Base-by-base conservation (phyloP, 495 filamentous ascomycete genomes). In the Penicillium pancosmium region DNA sequence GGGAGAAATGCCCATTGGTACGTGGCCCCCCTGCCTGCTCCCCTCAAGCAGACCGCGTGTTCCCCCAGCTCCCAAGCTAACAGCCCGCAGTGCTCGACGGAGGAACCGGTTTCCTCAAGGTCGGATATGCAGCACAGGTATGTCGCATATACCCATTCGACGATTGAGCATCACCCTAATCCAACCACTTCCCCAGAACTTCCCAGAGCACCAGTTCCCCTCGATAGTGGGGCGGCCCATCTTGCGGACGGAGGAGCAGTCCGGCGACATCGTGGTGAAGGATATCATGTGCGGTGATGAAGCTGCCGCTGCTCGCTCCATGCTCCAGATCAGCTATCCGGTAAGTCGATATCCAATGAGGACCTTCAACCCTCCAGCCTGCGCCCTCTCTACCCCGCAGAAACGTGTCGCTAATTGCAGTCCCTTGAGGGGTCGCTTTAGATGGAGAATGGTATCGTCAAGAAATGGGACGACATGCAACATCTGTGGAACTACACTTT, bases 261-360 rank as follows among this genome's bases (percentile, higher is more conserved):
- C 80, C 66, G 86, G 81, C 57, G 88, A 90, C 68, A 84, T 90
- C 63, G 81, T 93, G 60, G 91, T 99, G 71, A 97, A 97, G 83
- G 94, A 99, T 82, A 97, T 99, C 68, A 99, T 99, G 94, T 96
- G 92, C 80, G 94, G 94, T 64, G 95, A 99, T 79, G 94, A 99
- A 78, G 94, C 94, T 27, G 92, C 94, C 11, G 92, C 91, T 27
- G 94, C 93, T 61, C 86, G 94, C 63, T 93, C 91, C 56, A 95
- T 96, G 91, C 85, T 99, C 52, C 95, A 99, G 70, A 94, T 99
- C 66, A 93, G 86, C 71, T 98, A 98, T 74, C 94, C 94, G 66
- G 88, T 91, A 84, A 67, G 82, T 73, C 55, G 63, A 46, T 46
- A 18, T 54, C 52, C 25, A n/a, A 61, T 18, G 47, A 56, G 52